Conservation (phyloP, 1,139 yeast species). For the Magnusiomyces magnusii region DNA sequence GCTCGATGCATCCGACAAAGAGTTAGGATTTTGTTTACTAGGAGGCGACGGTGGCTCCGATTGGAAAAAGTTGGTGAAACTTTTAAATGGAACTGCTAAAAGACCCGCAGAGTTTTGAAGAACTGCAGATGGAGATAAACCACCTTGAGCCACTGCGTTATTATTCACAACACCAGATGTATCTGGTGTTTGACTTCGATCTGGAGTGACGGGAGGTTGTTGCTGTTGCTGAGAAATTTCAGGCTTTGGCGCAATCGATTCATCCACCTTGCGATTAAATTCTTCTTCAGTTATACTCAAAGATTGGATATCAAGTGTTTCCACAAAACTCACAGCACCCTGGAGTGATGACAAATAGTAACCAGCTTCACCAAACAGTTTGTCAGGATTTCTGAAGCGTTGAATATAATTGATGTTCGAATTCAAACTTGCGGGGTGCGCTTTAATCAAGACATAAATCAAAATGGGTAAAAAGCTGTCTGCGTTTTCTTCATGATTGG, state of each 20-base stretch:
- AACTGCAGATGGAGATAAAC: conserved; percentile 31
- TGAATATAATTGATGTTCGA: conserved; percentile 83
- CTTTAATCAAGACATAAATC: conserved; percentile 68
- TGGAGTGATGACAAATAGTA: conserved; percentile 82
- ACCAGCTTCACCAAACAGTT: conserved; percentile 80
- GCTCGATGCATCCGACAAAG: background rate
- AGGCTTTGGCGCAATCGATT: conserved; percentile 28
- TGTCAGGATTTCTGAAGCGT: conserved; percentile 65
- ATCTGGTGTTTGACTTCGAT: conserved; percentile 17
- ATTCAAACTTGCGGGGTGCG: conserved; percentile 52
- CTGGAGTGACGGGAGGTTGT: conserved; percentile 29
- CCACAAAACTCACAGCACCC: conserved; percentile 74
- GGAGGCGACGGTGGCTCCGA: conserved; percentile 21
- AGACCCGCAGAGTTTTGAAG: conserved; percentile 34
- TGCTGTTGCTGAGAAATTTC: conserved; percentile 14
- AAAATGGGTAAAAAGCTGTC: conserved; percentile 86
- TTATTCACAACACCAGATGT: background rate
- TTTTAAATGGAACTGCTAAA: conserved; percentile 32
- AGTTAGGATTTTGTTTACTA: conserved; percentile 7
- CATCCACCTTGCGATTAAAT: conserved; percentile 40
- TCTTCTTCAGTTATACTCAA: conserved; percentile 59
- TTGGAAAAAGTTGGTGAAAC: conserved; percentile 31
- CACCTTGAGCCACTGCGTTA: conserved; percentile 12
- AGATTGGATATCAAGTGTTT: conserved; percentile 48
- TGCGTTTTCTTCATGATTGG: conserved; percentile 70